These are phyloP conservation scores for Backusella australiensis DNA, from an alignment of 192 early-diverging fungal species.

Conservation along the genomic window DNA sequence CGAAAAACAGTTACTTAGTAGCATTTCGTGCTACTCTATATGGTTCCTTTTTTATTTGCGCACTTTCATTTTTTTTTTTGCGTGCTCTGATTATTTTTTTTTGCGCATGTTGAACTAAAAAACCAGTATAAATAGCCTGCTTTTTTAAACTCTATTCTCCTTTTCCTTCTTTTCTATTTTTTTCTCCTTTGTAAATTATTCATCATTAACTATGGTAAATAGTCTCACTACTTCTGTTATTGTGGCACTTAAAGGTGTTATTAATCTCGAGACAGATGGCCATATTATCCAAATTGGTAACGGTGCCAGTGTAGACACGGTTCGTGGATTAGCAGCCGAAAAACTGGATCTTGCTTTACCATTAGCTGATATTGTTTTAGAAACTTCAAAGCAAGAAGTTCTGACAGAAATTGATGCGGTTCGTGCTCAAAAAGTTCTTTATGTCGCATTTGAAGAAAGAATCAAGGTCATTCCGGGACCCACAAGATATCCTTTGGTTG, in stretches of 20 bases:
- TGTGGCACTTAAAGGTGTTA: slow-evolving; percentile 15
- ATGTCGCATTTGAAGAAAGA: slow-evolving; percentile 12
- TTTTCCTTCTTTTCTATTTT: neutral
- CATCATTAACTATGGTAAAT: neutral
- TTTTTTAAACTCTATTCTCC: neutral
- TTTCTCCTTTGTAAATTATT: neutral
- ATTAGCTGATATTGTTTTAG: slow-evolving; percentile 5
- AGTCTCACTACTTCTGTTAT: slow-evolving; percentile 18
- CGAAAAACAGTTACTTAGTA: neutral
- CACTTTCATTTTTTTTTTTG: too few relatives aligned
- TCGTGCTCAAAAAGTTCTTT: slow-evolving; percentile 17
- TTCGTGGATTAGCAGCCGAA: slow-evolving; percentile 21
- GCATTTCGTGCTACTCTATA: too few relatives aligned
- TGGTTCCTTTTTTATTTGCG: neutral
- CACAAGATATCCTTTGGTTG: slow-evolving; percentile 10
- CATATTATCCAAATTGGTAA: slow-evolving; percentile 16
- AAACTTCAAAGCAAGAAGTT: neutral
- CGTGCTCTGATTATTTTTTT: too few relatives aligned
- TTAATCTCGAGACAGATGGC: slow-evolving; percentile 20
- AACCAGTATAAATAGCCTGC: neutral
- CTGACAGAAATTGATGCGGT: slow-evolving; percentile 13
- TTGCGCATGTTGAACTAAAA: too few relatives aligned
- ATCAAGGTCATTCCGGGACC: slow-evolving; percentile 16
- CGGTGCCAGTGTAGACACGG: slow-evolving; percentile 17
- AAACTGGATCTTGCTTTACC: slow-evolving; percentile 11